Evolutionary conservation across 2,329 filamentous ascomycete genomes (phyloP), one percentile per base, ranked within the genome.

Genomic region (Neofusicoccum kwambonambiense): DNA sequence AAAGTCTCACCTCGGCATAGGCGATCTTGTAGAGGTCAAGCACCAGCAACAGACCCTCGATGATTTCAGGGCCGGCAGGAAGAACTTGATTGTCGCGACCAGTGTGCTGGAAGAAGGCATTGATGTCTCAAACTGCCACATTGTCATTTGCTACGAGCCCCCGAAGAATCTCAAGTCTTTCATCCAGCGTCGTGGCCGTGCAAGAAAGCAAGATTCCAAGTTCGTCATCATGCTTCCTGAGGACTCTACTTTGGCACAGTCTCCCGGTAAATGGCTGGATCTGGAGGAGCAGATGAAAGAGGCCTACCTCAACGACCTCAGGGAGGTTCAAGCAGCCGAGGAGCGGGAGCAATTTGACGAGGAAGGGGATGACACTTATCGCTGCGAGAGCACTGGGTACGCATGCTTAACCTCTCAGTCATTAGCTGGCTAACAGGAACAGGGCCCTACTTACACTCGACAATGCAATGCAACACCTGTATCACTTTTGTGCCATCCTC

Each of bases 401-500:
- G 73, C 65, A 8, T 42, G 13, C 31, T 6, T 9, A 0, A 34
- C 4, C 31, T 50, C 4, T 27, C 17, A 47, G 13, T 17, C 1
- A 12, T 6, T 1, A 13, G 12, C 13, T 7, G 22, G 11, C 31
- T 54, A 27, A 56, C 31, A 41, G 8, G 2, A 17, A 13, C 58
- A 86, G 88, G 4, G 92, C 91, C 0, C 77, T 87, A 12, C 78
- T 97, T 13, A 90, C 90, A 11, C 82, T 92, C 1, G 85, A 91
- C 42, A 90, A 90, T 68, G 90, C 92, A 0, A 86, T 89, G 54
- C 77, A 82, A n/a, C 92, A 95, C 74, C 82, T 98, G 1, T 82
- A 90, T 52, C 92, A 96, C 75, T 96, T 97, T 70, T 97, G 93
- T 75, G 79, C 81, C 0, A 82, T 84, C 0, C 74, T 93, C 0